Base-by-base conservation (phyloP, 192 early-diverging fungal species). In the Chytriomyces sp. region DNA sequence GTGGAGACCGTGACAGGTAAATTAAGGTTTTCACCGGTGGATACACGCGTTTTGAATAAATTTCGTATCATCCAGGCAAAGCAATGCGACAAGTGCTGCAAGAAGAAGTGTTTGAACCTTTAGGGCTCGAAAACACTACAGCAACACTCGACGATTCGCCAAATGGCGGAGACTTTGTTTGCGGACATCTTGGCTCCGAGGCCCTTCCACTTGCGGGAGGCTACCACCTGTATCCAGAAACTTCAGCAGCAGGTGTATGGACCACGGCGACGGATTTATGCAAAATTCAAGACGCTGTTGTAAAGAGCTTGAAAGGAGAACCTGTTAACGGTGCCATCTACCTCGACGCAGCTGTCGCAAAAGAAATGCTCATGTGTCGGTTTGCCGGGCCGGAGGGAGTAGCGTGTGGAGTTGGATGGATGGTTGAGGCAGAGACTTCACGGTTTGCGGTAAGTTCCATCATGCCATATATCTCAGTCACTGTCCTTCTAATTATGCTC, bases 221-320 rank as follows among this genome's bases (percentile, higher is more conserved):
- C 3, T 80, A 74, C 82, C n/a, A 68, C 23, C n/a, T 78, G 44
- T 76, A 83, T 48, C 82, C 82, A 24, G 82, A 83, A 76, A 57
- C 53, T 16, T 75, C 79, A 8, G 82, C 82, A 26, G 82, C 82
- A 5, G 82, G 82, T 28, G 46, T 80, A 18, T 83, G 82, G 82
- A 80, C 75, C 24, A 80, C 78, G 28, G 69, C 82, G 3, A 28
- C 45, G 7, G 82, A 83, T 45, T 28, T 77, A 2, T 50, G 49
- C 50, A 57, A 53, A 20, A n/a, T 50, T 26, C n/a, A 16, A 47
- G 68, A 69, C 26, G 68, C 68, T 8, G 49, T 69, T 13, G 49
- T 53, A n/a, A 9, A 69, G 49, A 69, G 68, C 46, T 24, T 69
- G 8, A 46, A 69, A 1, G 68, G 68, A 7, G 8, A 11, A n/a